These are phyloP conservation scores for Tuber indicum DNA, from an alignment of 495 filamentous ascomycete species.

Conservation along the genomic window DNA sequence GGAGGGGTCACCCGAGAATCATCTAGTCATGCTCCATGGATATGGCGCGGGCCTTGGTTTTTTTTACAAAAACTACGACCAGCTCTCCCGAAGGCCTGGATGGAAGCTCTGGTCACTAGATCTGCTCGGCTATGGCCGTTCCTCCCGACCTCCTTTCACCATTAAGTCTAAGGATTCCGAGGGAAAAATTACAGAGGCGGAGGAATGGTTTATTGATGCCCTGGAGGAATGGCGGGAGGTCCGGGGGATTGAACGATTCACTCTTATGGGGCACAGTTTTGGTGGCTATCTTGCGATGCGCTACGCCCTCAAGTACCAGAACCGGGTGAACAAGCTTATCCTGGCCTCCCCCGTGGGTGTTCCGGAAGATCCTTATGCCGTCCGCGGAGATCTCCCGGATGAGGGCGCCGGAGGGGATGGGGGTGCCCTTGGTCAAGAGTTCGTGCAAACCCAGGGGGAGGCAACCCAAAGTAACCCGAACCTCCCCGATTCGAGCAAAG, in stretches of 20 bases:
- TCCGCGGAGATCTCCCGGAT: constrained; percentile 66
- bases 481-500: constrained; percentile 19
- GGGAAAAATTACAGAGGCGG: constrained; percentile 79
- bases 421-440: constrained; percentile 52
- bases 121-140: constrained; percentile 90
- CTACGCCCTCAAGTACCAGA: constrained; percentile 85
- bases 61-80: constrained; percentile 96
- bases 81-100: constrained; percentile 63
- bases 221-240: constrained; percentile 90
- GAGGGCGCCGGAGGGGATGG: neutral
- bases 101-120: constrained; percentile 92
- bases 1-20: constrained; percentile 65
- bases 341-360: constrained; percentile 90
- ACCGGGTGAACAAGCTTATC: constrained; percentile 88
- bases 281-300: constrained; percentile 91
- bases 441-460: constrained; percentile 64
- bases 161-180: constrained; percentile 74
- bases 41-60: constrained; percentile 94
- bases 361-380: constrained; percentile 88
- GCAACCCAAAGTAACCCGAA: constrained; percentile 42
- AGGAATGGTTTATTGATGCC: constrained; percentile 93
- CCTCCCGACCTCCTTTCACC: constrained; percentile 71
- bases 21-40: constrained; percentile 94
- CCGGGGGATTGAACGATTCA: constrained; percentile 85
- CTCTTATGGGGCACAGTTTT: constrained; percentile 78